Evolutionary conservation across 345 rosid species (phyloP).

Genomic region (Conringia planisiliqua): DNA sequence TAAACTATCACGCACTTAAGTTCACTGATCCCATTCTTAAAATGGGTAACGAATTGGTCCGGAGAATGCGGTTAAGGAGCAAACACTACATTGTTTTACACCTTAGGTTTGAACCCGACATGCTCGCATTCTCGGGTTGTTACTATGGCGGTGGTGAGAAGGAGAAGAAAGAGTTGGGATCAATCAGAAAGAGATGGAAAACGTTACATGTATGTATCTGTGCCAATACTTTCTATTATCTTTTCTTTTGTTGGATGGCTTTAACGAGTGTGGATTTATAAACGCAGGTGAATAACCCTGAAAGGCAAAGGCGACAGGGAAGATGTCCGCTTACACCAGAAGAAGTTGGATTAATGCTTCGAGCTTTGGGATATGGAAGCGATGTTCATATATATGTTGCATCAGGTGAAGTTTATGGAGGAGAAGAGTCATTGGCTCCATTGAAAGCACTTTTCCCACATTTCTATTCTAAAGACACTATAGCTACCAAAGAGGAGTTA

Average conservation of each 20-base stretch:
- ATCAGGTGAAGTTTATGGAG: conserved; percentile 93
- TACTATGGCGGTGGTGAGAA: conserved; percentile 96
- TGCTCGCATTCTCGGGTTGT: conserved; percentile 99
- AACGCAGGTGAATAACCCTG: conserved; percentile 68
- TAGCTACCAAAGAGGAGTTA: conserved; percentile 75
- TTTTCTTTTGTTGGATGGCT: neutral
- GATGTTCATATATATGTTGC: conserved; percentile 94
- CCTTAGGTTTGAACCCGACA: conserved; percentile 96
- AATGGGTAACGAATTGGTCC: conserved; percentile 74
- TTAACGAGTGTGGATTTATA: neutral
- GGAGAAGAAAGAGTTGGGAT: conserved; percentile 75
- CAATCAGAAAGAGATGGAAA: conserved; percentile 96
- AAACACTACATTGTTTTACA: conserved; percentile 89
- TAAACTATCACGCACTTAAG: conserved; percentile 84
- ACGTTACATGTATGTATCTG: conserved; percentile 72
- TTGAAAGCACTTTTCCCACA: conserved; percentile 85
- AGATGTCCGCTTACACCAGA: conserved; percentile 95
- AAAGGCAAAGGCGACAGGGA: conserved; percentile 94
- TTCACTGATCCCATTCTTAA: conserved; percentile 72
- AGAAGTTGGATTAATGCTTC: conserved; percentile 94
- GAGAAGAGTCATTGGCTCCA: conserved; percentile 79
- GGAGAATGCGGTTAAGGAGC: conserved; percentile 72
- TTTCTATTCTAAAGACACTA: conserved; percentile 77
- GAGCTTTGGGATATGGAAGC: conserved; percentile 92
- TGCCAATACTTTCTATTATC: neutral